A percentile compares a stretch with the other conserved stretches of the same genome.
phyloP scores from a whole-genome alignment of 805 yeast genomes.

The Schizosaccharomyces osmophilus region DNA sequence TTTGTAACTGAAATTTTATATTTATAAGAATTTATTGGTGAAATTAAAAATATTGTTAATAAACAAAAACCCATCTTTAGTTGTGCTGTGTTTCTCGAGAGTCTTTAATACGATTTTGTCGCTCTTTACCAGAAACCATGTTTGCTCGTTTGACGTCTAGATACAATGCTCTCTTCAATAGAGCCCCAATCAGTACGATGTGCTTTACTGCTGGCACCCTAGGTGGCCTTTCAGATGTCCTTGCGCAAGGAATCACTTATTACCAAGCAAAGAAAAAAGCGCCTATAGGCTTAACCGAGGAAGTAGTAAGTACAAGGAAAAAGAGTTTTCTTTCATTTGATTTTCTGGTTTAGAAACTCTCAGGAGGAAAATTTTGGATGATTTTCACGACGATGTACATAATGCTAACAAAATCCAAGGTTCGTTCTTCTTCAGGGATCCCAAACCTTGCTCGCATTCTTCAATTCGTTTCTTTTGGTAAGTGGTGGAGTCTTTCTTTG shows the following conservation, averaged over 20 bases:
- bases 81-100: too few relatives aligned
- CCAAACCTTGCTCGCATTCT: not conserved
- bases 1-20: too few relatives aligned
- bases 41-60: too few relatives aligned
- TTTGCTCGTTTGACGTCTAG: not conserved
- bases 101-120: not conserved
- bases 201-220: not conserved
- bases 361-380: too few relatives aligned
- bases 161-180: not conserved
- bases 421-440: not conserved
- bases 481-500: not conserved
- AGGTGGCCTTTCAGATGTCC: not conserved
- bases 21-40: too few relatives aligned
- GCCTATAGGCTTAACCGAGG: not conserved
- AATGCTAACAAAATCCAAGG: not conserved
- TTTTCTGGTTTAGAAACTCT: too few relatives aligned
- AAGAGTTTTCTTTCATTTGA: too few relatives aligned
- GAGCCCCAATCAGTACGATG: not conserved
- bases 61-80: too few relatives aligned
- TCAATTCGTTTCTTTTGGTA: not conserved
- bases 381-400: not conserved
- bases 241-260: not conserved
- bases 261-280: not conserved
- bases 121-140: not conserved
- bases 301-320: not conserved